phyloP scores from a whole-genome alignment of 148 eudicot species.

The Vaccinium corymbosum region DNA sequence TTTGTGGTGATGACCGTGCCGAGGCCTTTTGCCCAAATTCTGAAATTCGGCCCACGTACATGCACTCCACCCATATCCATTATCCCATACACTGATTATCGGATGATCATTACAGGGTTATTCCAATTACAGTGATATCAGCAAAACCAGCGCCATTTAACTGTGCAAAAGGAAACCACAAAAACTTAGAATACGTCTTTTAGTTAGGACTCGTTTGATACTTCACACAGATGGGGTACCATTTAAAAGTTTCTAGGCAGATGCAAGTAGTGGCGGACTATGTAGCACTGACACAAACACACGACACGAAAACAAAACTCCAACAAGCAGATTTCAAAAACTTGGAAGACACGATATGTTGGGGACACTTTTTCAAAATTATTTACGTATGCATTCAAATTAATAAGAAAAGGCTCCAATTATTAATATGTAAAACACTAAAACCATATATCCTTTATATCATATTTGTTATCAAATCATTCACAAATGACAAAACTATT shows the following conservation, averaged over 20 bases:
- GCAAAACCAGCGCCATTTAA: background rate
- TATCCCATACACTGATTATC: background rate
- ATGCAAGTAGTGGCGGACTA: background rate
- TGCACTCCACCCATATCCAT: background rate
- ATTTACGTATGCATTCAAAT: no score
- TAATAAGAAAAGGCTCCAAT: no score
- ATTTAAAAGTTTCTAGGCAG: background rate
- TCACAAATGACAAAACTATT: no score
- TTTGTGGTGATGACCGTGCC: background rate
- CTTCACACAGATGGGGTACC: background rate
- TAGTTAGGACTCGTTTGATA: background rate
- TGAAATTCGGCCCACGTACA: background rate
- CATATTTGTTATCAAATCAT: no score
- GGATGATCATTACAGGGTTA: background rate
- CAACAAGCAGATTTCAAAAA: no score
- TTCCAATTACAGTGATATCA: background rate
- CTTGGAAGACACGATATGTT: no score
- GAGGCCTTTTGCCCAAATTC: background rate
- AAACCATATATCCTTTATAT: no score
- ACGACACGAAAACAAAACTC: no score
- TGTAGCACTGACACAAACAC: no score
- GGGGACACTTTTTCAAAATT: no score
- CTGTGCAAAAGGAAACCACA: background rate
- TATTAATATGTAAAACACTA: no score
- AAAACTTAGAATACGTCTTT: background rate